Evolutionary conservation across 306 rosid species (phyloP).

Genomic region (Pyrus pyrifolia): DNA sequence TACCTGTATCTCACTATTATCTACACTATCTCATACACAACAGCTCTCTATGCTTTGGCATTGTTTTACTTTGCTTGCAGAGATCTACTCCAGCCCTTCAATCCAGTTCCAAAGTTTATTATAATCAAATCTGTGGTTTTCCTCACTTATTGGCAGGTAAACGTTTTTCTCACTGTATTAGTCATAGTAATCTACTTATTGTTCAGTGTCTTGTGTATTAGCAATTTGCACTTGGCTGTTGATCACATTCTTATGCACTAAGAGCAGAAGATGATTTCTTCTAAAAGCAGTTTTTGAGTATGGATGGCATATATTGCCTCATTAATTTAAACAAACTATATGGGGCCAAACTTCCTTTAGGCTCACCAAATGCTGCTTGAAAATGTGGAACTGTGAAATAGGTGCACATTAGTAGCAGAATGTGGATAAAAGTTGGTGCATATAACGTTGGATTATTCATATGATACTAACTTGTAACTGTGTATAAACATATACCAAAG

Average conservation of each 20-base stretch:
- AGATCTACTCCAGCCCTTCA: constrained; percentile 96
- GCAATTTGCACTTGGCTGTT: neutral
- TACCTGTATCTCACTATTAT: constrained; percentile 91
- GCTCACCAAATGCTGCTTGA: neutral
- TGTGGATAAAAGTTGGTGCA: neutral
- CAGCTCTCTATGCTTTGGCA: constrained; percentile 85
- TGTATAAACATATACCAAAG: neutral
- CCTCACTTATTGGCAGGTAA: constrained; percentile 99
- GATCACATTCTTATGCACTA: constrained; percentile 12
- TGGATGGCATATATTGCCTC: constrained; percentile 14
- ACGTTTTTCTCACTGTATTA: neutral
- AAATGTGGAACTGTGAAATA: neutral
- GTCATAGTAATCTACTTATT: neutral
- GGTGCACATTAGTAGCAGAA: neutral
- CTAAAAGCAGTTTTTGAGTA: neutral
- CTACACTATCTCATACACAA: constrained; percentile 78
- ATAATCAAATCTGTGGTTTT: constrained; percentile 92
- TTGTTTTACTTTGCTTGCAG: constrained; percentile 92
- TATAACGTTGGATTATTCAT: neutral
- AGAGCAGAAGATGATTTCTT: neutral
- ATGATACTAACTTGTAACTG: neutral
- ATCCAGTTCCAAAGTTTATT: constrained; percentile 92
- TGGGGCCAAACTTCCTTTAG: neutral
- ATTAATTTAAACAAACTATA: neutral
- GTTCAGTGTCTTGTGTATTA: neutral